Conservation (phyloP, 768 basidiomycete genomes). For the Hericium coralloides region DNA sequence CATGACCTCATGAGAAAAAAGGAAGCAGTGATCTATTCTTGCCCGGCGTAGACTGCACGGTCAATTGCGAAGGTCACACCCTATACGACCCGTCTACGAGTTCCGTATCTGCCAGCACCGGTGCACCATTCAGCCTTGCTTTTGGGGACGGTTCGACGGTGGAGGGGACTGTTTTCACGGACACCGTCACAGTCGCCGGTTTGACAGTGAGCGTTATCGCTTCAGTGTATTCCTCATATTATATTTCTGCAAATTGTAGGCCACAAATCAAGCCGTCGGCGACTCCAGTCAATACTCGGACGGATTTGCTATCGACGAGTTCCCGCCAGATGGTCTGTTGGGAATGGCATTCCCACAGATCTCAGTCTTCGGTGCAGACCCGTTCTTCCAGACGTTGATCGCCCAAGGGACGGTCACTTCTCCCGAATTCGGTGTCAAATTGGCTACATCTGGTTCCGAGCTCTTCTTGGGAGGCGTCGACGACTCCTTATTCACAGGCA, state of each 20-base stretch:
- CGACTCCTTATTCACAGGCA: conserved; percentile 23
- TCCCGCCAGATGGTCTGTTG: conserved; percentile 32
- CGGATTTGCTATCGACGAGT: conserved; percentile 19
- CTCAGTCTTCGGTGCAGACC: conserved; percentile 13
- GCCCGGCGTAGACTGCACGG: conserved; percentile 21
- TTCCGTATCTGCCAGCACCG: conserved; percentile 16
- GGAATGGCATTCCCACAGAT: conserved; percentile 29
- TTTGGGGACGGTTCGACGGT: conserved; percentile 34
- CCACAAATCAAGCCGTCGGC: conserved; percentile 33
- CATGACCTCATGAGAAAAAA: conserved; percentile 15
- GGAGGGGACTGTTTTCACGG: conserved; percentile 32
- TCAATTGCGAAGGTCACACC: conserved; percentile 18
- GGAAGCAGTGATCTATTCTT: conserved; percentile 25
- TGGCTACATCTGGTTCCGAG: conserved; percentile 18
- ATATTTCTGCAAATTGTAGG: not conserved
- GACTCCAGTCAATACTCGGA: conserved; percentile 33
- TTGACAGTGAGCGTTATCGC: conserved; percentile 15
- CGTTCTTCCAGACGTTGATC: conserved; percentile 26
- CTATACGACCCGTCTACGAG: not conserved
- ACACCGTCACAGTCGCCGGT: conserved; percentile 32
- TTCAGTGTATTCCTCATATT: not conserved
- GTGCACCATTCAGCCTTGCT: conserved; percentile 20
- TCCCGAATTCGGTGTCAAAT: conserved; percentile 22
- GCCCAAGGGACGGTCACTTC: conserved; percentile 11
- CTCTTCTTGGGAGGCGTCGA: conserved; percentile 31